Evolutionary conservation across 192 early-diverging fungal genomes (phyloP).

Genomic region (Lobosporangium transversale): DNA sequence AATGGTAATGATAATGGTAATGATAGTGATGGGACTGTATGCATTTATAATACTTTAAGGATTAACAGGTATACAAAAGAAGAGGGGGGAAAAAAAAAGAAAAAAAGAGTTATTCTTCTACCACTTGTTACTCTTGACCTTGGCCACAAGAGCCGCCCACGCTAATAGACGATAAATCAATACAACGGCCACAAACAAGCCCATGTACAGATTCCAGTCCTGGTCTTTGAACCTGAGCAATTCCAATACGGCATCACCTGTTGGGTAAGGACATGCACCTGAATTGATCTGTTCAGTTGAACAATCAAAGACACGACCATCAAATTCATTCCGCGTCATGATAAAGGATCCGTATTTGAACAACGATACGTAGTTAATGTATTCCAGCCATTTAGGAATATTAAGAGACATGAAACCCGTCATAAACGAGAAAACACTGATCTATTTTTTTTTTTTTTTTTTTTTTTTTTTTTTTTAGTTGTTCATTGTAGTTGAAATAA

Average conservation of each 20-base stretch:
- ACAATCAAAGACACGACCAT: constrained; percentile 34
- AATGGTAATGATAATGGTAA: no score
- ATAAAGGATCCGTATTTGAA: constrained; percentile 45
- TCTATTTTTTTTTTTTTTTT: no score
- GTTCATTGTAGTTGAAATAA: background rate
- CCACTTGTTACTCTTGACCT: constrained; percentile 44
- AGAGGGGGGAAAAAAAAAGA: no score
- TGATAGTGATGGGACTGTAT: no score
- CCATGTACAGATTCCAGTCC: constrained; percentile 47
- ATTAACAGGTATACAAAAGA: no score
- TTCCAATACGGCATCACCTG: constrained; percentile 19
- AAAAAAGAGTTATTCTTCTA: no score
- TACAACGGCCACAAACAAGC: constrained; percentile 33
- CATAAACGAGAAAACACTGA: constrained; percentile 52
- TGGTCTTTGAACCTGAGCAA: constrained; percentile 24
- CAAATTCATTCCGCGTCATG: constrained; percentile 47
- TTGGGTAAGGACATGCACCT: constrained; percentile 36
- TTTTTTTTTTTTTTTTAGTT: no score
- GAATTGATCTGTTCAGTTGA: constrained; percentile 1
- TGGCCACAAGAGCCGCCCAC: constrained; percentile 22
- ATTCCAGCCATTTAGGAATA: constrained; percentile 34
- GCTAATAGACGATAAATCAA: constrained; percentile 25
- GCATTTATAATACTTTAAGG: no score
- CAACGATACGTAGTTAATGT: constrained; percentile 40
- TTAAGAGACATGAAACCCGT: constrained; percentile 51